Evolutionary conservation across 768 basidiomycete species (phyloP), one percentile per base, ranked within the genome.

Genomic region (Phylloporus rhodoxanthus): DNA sequence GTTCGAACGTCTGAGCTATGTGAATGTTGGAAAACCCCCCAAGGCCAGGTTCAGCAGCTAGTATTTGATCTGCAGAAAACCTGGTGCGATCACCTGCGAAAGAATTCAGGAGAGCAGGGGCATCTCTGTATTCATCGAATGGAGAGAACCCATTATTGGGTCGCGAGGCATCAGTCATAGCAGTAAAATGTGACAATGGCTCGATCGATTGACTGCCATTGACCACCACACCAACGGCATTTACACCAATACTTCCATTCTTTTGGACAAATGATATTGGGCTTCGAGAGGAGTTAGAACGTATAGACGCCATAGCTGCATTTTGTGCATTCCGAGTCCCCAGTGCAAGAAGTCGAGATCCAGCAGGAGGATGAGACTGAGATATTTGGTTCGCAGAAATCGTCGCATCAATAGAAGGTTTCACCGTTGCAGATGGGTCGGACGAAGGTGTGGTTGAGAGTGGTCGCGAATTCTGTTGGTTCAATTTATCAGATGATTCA

Each of bases 101-200:
- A 8, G 50, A 8, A 8, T 53, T 50, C n/a, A 48, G 13, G 23
- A 56, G 47, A 15, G 38, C 2, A 29, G 23, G 19, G 4, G 34
- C 36, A 8, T 58, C 63, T 41, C 57, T 57, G 39, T 58, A 64
- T 47, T 80, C 80, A 32, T 83, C 80, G 54, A 83, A 84, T 0
- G 80, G 80, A 11, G 76, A 78, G 57, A 83, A 82, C 15, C 72
- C 72, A 23, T 70, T 54, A 42, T 44, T 52, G 29, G 48, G 17
- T 45, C 57, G 52, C 28, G 50, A 38, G 19, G 47, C 43, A 23
- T 62, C 61, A 30, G 49, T 25, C 29, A 26, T 45, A 13, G 50
- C 34, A 9, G 49, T 23, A 23, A 50, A 42, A 29, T 57, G 60
- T 20, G 57, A 40, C n/a, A 59, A 42, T 7, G 50, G 33, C 4